phyloP scores from a whole-genome alignment of 495 filamentous ascomycete species.

The Acidomyces sp. region DNA sequence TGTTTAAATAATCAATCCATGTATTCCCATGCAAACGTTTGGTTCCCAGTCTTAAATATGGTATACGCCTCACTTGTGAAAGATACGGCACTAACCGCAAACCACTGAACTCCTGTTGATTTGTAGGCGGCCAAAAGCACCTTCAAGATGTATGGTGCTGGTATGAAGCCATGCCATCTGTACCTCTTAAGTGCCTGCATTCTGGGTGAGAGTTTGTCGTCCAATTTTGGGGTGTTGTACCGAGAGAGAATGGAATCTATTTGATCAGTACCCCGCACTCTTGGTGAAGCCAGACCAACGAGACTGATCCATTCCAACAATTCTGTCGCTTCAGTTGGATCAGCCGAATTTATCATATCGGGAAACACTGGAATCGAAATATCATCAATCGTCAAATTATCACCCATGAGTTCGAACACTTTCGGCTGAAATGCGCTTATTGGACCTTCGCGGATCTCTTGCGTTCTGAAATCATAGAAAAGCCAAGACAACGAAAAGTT shows the following conservation, averaged over 20 bases:
- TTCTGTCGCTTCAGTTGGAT: slow-evolving; percentile 36
- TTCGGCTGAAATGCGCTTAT: slow-evolving; percentile 19
- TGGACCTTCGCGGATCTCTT: slow-evolving; percentile 15
- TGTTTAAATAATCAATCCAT: slow-evolving; percentile 4
- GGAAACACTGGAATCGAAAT: slow-evolving; percentile 9
- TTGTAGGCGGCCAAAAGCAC: slow-evolving; percentile 22
- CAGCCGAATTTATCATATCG: neutral
- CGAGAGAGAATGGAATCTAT: slow-evolving; percentile 71
- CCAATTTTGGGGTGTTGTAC: slow-evolving; percentile 51
- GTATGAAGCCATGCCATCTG: slow-evolving; percentile 28
- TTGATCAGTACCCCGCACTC: slow-evolving; percentile 49
- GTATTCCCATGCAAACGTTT: slow-evolving; percentile 19
- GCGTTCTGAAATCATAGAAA: slow-evolving; percentile 50
- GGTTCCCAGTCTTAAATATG: slow-evolving; percentile 6
- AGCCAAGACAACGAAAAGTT: slow-evolving; percentile 63
- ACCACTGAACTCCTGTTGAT: slow-evolving; percentile 22
- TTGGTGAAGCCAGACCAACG: slow-evolving; percentile 55
- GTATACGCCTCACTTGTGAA: slow-evolving; percentile 23
- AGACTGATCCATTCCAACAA: slow-evolving; percentile 79
- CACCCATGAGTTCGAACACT: neutral
- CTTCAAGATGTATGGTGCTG: slow-evolving; percentile 20
- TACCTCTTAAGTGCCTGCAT: slow-evolving; percentile 19
- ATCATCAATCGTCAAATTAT: neutral
- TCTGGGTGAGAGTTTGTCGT: neutral
- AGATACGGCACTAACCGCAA: slow-evolving; percentile 20